Evolutionary conservation across 2,329 filamentous ascomycete species (phyloP).

Genomic region (Simplicillium sp.): DNA sequence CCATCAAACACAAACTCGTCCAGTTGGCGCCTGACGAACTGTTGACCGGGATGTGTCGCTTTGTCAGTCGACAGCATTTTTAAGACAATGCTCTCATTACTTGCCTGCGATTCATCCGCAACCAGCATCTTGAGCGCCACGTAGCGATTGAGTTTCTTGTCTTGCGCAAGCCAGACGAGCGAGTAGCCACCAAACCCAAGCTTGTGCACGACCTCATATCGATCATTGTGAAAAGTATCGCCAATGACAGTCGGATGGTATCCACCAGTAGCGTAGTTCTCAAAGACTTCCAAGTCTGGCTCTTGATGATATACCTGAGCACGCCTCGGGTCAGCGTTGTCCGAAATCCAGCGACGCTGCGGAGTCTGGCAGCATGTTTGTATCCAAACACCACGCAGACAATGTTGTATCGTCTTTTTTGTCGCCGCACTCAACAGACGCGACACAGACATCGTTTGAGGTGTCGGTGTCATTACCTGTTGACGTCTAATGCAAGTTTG

Average conservation of each 20-base stretch:
- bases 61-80: slow-evolving; percentile 1
- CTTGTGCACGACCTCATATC: slow-evolving; percentile 25
- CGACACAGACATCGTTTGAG: too few relatives aligned
- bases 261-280: slow-evolving; percentile 19
- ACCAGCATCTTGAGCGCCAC: slow-evolving; percentile 20
- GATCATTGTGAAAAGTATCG: slow-evolving; percentile 17
- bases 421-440: too few relatives aligned
- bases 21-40: too few relatives aligned
- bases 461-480: too few relatives aligned
- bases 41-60: slow-evolving; percentile 8
- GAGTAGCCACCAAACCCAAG: slow-evolving; percentile 26
- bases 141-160: slow-evolving; percentile 14
- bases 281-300: slow-evolving; percentile 8
- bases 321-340: too few relatives aligned
- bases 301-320: too few relatives aligned
- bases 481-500: too few relatives aligned
- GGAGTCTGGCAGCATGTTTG: too few relatives aligned
- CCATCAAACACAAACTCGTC: too few relatives aligned
- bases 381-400: too few relatives aligned
- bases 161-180: slow-evolving; percentile 29
- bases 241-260: slow-evolving; percentile 26
- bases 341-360: too few relatives aligned
- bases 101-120: slow-evolving; percentile 9
- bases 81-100: neutral
- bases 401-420: too few relatives aligned